Base-by-base conservation (phyloP, 78 protist genomes). In the Dictyostelium intermedium region DNA sequence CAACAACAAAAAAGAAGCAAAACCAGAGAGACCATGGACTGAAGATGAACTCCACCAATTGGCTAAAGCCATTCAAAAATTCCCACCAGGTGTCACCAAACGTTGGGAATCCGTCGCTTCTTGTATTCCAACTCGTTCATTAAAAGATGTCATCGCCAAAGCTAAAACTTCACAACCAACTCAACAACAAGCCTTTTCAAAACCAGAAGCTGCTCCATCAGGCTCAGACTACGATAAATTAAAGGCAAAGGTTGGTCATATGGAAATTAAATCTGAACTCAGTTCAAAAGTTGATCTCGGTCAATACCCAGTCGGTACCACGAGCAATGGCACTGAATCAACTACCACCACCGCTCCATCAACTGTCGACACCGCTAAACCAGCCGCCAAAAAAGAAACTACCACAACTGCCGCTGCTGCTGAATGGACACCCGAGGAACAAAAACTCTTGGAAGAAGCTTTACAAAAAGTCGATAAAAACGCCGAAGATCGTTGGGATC, bases 21-120 rank as follows among this genome's bases (percentile, higher is more conserved):
- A 77, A 74, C 47, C 27, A 30, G 82, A 91, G 16, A 91, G 30
- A 35, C 50, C 85, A 5, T 96, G 97, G 97, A 93, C 97, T 2
- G 95, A 84, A 45, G 93, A 95, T 6, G 97, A 96, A 92, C 39
- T 84, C 23, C 56, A 96, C 8, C 91, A 61, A 83, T 83, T 96
- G 56, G 85, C 97, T 37, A 96, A 95, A 56, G 97, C 97, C 39
- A 84, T 96, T 10, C 87, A 95, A 72, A 92, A 92, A 43, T 95
- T 30, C 78, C 97, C 97, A 47, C 87, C 79, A 35, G 95, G 95
- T 69, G 20, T 41, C 16, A 45, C 18, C 43, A 81, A 93, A 32
- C 82, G 97, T 76, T 96, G 97, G 97, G 94, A 96, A 82, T 70
- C 39, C 6, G 76, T 96, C 66, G 79, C 97, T 5, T 8, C 85